Evolutionary conservation across 805 yeast genomes (phyloP), one percentile per base, ranked within the genome.

Genomic region (Henningerozyma blattae): DNA sequence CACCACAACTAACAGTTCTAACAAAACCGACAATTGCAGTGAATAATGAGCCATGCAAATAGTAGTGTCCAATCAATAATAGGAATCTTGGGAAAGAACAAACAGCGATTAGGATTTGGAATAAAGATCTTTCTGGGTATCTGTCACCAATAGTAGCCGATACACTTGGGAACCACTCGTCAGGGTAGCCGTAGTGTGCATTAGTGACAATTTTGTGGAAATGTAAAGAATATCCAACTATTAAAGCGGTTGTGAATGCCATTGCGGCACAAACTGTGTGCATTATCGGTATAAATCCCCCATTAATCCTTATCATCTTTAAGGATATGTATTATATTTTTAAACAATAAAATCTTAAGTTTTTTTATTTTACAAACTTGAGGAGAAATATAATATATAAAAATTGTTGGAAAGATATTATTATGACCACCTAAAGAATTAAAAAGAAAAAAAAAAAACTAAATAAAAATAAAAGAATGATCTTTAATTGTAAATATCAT

Each of bases 101-200:
- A 30, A 89, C 58, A 1, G 97, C 98, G 43, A 91, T 91, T 41
- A 89, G 59, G 25, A 89, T 67, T 59, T 91, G 98, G 56, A 89
- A 91, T 15, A 91, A 59, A 2, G 95, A 83, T 44, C 98, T 66
- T 59, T 91, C 98, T 0, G 98, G 98, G 54, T 86, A 91, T 39
- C 96, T 61, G 54, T 91, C 98, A 30, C 98, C 98, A 52, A 91
- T 91, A 2, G 98, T 74, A 1, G 98, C 97, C 25, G 94, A 80
- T 2, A 91, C 98, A 49, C 93, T 79, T 2, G 98, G 98, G 53
- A 91, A 89, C 97, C 98, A 91, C 57, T 91, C 98, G 39, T 87
- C 91, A 3, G 98, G 98, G 52, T 85, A 91, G 1, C 94, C 93
- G 52, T 65, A 87, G 42, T 74, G 72, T 31, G 87, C 81, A 54